Percentiles rank a stretch among this genome's conserved stretches.
Conservation (phyloP, 108 stramenopile genomes). For the Craspedostauros australis region DNA sequence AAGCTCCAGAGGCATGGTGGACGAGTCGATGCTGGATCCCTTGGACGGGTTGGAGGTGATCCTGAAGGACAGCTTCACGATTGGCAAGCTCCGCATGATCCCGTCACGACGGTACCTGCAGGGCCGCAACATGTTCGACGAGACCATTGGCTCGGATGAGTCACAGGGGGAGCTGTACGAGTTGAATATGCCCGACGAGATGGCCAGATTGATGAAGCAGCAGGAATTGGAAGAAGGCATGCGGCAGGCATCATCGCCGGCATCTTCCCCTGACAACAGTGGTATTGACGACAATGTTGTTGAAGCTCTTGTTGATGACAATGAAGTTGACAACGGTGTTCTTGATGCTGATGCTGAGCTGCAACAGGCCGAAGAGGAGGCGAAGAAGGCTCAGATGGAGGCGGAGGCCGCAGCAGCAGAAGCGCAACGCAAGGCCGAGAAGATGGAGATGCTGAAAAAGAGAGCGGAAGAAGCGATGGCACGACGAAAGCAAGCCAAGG, state of each 20-base stretch:
- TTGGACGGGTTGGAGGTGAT: slow-evolving; percentile 75
- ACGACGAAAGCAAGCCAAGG: slow-evolving; percentile 23
- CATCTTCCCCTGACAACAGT: too few relatives aligned
- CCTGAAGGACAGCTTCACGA: slow-evolving; percentile 53
- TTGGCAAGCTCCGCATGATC: slow-evolving; percentile 46
- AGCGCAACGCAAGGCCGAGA: slow-evolving; percentile 67
- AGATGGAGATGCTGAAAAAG: slow-evolving; percentile 60
- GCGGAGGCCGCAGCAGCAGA: slow-evolving; percentile 37
- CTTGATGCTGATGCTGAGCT: slow-evolving; percentile 4
- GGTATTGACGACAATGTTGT: too few relatives aligned
- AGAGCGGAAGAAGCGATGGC: slow-evolving; percentile 56
- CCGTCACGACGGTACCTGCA: slow-evolving; percentile 28
- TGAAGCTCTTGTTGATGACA: too few relatives aligned
- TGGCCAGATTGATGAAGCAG: not conserved
- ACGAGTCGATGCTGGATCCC: slow-evolving; percentile 64
- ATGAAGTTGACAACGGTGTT: not conserved
- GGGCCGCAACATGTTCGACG: slow-evolving; percentile 37
- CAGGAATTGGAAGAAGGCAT: too few relatives aligned
- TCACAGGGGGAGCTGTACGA: not conserved
- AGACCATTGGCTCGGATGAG: slow-evolving; percentile 25
- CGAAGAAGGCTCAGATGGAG: slow-evolving; percentile 16
- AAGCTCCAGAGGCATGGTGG: slow-evolving; percentile 46
- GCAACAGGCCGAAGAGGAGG: slow-evolving; percentile 14
- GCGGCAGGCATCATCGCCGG: too few relatives aligned
- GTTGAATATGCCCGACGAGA: not conserved